Conservation (phyloP, 768 basidiomycete genomes). For the Boletus huronensis region DNA sequence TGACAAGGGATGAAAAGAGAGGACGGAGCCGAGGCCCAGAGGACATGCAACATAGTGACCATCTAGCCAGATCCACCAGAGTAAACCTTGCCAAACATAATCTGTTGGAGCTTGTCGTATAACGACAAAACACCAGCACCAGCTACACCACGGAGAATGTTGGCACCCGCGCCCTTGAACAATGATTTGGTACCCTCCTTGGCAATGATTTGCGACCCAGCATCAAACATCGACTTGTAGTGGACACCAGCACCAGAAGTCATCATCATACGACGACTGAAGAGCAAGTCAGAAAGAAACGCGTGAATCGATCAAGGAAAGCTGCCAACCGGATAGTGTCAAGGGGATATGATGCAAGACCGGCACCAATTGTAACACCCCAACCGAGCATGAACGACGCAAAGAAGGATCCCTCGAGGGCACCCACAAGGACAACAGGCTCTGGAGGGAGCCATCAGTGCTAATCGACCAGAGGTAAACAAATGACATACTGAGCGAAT, state of each 20-base stretch:
- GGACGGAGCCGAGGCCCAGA: slow-evolving; percentile 32
- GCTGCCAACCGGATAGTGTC: slow-evolving; percentile 75
- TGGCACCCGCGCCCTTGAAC: slow-evolving; percentile 98
- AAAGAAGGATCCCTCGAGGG: slow-evolving; percentile 93
- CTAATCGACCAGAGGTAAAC: slow-evolving; percentile 25
- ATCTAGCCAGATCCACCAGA: slow-evolving; percentile 65
- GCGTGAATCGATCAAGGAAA: background rate
- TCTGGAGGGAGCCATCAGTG: slow-evolving; percentile 45
- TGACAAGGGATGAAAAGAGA: slow-evolving; percentile 22
- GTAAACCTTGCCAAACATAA: slow-evolving; percentile 99
- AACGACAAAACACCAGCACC: slow-evolving; percentile 99
- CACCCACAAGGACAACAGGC: slow-evolving; percentile 95
- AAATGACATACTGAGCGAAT: slow-evolving; percentile 75
- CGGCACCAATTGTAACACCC: slow-evolving; percentile 99
- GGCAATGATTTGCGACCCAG: slow-evolving; percentile 87
- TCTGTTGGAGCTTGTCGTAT: slow-evolving; percentile 97
- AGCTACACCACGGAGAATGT: slow-evolving; percentile 98
- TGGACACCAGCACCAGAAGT: slow-evolving; percentile 92
- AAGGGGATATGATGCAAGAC: slow-evolving; percentile 95
- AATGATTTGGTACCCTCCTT: slow-evolving; percentile 95
- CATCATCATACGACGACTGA: slow-evolving; percentile 99
- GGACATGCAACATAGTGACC: slow-evolving; percentile 7
- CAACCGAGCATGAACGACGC: slow-evolving; percentile 97
- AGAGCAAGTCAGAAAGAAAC: slow-evolving; percentile 18
- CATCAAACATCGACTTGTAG: slow-evolving; percentile 99